These are phyloP conservation scores for Thermothelomyces thermophilus DNA, from an alignment of 2,329 filamentous ascomycete genomes.

Conservation along the genomic window DNA sequence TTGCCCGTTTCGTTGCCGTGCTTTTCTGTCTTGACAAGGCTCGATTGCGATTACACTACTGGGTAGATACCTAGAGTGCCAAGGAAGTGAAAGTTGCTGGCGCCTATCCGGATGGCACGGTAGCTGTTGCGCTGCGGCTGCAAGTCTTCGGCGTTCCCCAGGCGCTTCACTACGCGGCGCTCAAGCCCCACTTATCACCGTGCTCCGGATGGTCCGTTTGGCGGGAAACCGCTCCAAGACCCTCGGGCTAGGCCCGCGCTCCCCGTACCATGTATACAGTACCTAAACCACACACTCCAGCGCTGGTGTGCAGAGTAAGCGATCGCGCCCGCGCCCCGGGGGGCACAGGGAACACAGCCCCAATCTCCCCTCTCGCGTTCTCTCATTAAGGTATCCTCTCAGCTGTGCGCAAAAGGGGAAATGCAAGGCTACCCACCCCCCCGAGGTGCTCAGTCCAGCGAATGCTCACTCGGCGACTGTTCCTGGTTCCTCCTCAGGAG, in stretches of 20 bases:
- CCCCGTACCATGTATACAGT: too few species aligned
- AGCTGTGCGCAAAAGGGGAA: background rate
- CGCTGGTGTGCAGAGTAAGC: too few species aligned
- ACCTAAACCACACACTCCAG: too few species aligned
- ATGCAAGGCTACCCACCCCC: background rate
- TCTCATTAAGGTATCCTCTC: background rate
- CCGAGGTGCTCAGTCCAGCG: background rate
- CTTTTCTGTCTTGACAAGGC: too few species aligned
- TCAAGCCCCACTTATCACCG: background rate
- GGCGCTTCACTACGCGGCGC: background rate
- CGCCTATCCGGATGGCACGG: too few species aligned
- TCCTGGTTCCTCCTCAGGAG: background rate
- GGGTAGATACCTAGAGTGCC: too few species aligned
- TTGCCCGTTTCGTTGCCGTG: too few species aligned
- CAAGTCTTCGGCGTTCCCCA: too few species aligned
- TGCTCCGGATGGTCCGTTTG: background rate
- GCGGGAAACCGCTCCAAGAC: background rate
- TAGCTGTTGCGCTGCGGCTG: too few species aligned
- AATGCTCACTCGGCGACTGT: background rate
- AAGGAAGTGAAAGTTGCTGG: too few species aligned
- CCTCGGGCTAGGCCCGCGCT: background rate
- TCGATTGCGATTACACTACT: too few species aligned
- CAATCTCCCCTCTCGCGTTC: slow-evolving; percentile 2
- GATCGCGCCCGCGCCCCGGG: background rate
- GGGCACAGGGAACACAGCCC: slow-evolving; percentile 12